Percentiles rank a stretch among this genome's conserved stretches.
Evolutionary conservation across 1,284 basidiomycete species (phyloP).

Genomic region (Ustilago esculenta): DNA sequence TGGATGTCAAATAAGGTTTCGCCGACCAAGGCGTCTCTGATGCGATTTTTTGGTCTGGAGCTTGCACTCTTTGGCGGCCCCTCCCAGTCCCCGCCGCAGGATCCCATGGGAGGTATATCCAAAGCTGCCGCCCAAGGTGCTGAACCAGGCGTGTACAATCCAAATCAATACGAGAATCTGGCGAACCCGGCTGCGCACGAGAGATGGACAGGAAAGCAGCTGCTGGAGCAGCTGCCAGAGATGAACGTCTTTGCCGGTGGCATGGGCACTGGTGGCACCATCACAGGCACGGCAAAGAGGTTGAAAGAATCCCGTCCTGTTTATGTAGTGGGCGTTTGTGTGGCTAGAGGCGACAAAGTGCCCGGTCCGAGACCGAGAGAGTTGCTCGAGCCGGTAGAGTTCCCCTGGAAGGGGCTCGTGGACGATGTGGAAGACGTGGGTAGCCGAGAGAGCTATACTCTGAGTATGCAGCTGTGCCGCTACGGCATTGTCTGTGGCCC

Average conservation of each 20-base stretch:
- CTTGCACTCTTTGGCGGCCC: conserved; percentile 51
- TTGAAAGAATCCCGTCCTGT: conserved; percentile 19
- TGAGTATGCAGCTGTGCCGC: conserved; percentile 39
- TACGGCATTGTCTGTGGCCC: conserved; percentile 44
- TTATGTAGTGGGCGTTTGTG: conserved; percentile 39
- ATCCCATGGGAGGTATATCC: conserved; percentile 43
- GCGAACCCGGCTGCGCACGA: conserved; percentile 40
- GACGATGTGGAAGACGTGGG: conserved; percentile 39
- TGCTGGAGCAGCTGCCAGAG: conserved; percentile 43
- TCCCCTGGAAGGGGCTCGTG: conserved; percentile 38
- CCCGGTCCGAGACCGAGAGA: conserved; percentile 43
- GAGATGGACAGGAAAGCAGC: conserved; percentile 48
- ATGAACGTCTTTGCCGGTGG: conserved; percentile 43
- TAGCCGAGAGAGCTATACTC: conserved; percentile 21
- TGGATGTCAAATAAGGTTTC: conserved; percentile 51
- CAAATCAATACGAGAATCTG: conserved; percentile 46
- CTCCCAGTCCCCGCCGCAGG: conserved; percentile 34
- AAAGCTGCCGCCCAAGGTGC: conserved; percentile 31
- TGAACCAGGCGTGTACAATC: conserved; percentile 32
- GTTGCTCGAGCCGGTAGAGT: conserved; percentile 42
- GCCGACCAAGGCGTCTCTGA: conserved; percentile 40
- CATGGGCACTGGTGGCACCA: conserved; percentile 49
- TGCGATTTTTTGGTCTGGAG: conserved; percentile 54
- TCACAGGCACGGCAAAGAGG: conserved; percentile 38
- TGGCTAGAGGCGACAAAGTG: conserved; percentile 35